Conservation (phyloP, 257 asterid species). For the Rhazya stricta region DNA sequence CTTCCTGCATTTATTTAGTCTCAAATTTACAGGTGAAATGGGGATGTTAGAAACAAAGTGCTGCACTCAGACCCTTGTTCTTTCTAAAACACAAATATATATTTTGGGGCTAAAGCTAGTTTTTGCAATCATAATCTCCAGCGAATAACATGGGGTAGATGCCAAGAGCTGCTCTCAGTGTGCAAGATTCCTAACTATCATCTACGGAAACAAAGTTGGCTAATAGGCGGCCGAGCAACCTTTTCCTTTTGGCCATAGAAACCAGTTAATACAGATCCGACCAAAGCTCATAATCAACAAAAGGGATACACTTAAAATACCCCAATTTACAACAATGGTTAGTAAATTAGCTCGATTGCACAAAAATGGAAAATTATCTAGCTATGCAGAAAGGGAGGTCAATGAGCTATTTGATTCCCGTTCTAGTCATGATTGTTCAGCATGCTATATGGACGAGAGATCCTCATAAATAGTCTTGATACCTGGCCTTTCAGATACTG, state of each 20-base stretch:
- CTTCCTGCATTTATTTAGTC: too few species aligned
- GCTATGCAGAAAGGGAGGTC: conserved; percentile 57
- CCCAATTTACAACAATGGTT: conserved; percentile 48
- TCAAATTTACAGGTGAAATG: too few species aligned
- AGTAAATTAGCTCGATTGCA: conserved; percentile 26
- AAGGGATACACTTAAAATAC: conserved; percentile 26
- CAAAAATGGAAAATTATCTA: conserved; percentile 24
- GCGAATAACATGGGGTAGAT: too few species aligned
- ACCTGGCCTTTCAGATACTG: conserved; percentile 90
- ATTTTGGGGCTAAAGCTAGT: background rate
- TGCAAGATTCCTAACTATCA: too few species aligned
- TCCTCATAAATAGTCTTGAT: conserved; percentile 91
- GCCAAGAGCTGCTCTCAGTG: too few species aligned
- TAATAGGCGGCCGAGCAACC: background rate
- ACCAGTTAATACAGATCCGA: background rate
- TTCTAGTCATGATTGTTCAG: conserved; percentile 16
- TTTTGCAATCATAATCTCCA: background rate
- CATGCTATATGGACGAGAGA: conserved; percentile 73
- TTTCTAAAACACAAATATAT: background rate
- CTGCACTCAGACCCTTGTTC: too few species aligned
- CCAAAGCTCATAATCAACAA: background rate
- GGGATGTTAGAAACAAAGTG: too few species aligned
- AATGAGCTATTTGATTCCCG: conserved; percentile 84
- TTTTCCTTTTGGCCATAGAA: background rate
- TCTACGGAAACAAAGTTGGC: too few species aligned